A percentile compares a stretch with the other conserved stretches of the same genome.
Conservation (phyloP, 768 basidiomycete genomes). For the Rhizopogon vesiculosus region DNA sequence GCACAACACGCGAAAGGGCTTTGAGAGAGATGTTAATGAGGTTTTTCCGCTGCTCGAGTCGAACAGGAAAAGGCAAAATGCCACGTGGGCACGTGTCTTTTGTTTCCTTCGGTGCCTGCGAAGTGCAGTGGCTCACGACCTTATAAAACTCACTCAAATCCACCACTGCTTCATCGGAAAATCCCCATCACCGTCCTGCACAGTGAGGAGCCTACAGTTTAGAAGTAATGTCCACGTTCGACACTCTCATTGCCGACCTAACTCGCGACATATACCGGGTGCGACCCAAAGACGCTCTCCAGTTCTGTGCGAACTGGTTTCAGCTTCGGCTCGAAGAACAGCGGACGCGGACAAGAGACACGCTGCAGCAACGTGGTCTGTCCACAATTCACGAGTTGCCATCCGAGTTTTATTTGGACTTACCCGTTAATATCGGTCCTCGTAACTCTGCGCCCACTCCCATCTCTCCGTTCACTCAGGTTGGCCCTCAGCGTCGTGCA, state of each 20-base stretch:
- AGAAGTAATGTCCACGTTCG: conserved; percentile 65
- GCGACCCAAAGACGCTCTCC: conserved; percentile 87
- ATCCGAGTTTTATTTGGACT: conserved; percentile 55
- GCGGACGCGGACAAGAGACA: conserved; percentile 65
- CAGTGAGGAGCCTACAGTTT: conserved; percentile 14
- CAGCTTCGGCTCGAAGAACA: conserved; percentile 84
- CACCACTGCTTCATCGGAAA: conserved; percentile 1
- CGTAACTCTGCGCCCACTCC: conserved; percentile 32
- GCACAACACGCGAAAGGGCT: background rate
- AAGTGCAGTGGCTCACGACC: background rate
- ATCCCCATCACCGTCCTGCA: background rate
- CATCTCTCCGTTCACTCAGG: conserved; percentile 55
- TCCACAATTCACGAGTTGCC: conserved; percentile 51
- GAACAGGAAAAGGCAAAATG: background rate
- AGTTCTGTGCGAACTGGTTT: conserved; percentile 95
- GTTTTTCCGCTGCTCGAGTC: background rate
- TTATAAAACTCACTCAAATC: conserved; percentile 1
- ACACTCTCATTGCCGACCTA: conserved; percentile 77
- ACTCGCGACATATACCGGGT: conserved; percentile 82
- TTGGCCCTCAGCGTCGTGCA: conserved; percentile 42
- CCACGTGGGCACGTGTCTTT: conserved; percentile 22
- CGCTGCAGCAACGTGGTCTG: conserved; percentile 47
- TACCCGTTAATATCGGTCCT: conserved; percentile 30
- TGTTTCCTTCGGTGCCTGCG: conserved; percentile 8
- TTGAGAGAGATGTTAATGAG: background rate